Percentiles rank a stretch among this genome's conserved stretches.
Evolutionary conservation across 345 rosid genomes (phyloP).

Genomic region (Noccaea bulbosa): DNA sequence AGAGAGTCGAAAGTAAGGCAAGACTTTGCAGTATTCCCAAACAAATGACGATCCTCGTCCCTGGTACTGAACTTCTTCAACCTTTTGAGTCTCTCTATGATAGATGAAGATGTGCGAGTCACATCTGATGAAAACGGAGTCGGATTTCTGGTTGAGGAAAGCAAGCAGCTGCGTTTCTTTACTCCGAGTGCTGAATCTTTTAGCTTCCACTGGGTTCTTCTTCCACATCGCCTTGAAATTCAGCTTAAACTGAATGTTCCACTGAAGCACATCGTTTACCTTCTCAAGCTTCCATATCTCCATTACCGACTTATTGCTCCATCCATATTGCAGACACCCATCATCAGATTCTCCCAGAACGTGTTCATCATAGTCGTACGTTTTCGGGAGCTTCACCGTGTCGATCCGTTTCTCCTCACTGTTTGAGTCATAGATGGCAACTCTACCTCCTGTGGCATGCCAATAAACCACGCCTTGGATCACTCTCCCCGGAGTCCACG

Average conservation of each 20-base stretch:
- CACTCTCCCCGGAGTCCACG: constrained; percentile 62
- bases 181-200: constrained; percentile 33
- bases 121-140: constrained; percentile 52
- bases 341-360: constrained; percentile 62
- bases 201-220: constrained; percentile 45
- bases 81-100: constrained; percentile 25
- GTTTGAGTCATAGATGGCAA: constrained; percentile 56
- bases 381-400: constrained; percentile 54
- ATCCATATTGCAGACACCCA: constrained; percentile 60
- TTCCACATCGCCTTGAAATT: constrained; percentile 61
- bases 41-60: constrained; percentile 52
- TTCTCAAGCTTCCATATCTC: constrained; percentile 64
- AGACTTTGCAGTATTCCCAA: constrained; percentile 59
- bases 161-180: constrained; percentile 63
- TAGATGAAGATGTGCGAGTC: constrained; percentile 50
- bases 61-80: constrained; percentile 53
- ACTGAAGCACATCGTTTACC: constrained; percentile 30
- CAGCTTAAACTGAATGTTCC: constrained; percentile 52
- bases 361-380: constrained; percentile 55
- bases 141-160: constrained; percentile 48
- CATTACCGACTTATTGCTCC: constrained; percentile 53
- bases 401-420: constrained; percentile 46
- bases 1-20: constrained; percentile 56
- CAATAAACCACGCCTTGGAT: constrained; percentile 56
- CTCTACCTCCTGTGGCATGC: constrained; percentile 53